Evolutionary conservation across 2,329 filamentous ascomycete genomes (phyloP).

Genomic region (Colletotrichum neosansevieriae): DNA sequence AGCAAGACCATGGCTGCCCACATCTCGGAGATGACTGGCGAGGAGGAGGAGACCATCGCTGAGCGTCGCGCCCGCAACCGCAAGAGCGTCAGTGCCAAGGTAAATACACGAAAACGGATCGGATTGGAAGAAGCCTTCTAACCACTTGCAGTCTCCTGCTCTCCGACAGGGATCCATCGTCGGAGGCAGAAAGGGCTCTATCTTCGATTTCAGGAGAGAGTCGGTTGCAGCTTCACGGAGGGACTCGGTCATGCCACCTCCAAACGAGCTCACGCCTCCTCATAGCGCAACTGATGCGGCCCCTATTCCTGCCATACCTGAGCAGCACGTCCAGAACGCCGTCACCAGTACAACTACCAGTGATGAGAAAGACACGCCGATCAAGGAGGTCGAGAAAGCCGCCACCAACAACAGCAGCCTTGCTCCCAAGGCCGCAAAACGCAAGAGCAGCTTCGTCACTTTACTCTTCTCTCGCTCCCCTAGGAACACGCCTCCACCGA

Average conservation of each 20-base stretch:
- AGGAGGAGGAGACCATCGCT: conserved; percentile 41
- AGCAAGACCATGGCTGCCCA: conserved; percentile 78
- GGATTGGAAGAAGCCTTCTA: neutral
- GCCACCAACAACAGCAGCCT: neutral
- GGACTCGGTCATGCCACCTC: conserved; percentile 12
- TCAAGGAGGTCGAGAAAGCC: conserved; percentile 32
- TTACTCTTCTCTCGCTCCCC: conserved; percentile 32
- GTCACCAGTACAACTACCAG: neutral
- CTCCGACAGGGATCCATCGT: conserved; percentile 35
- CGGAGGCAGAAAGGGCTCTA: conserved; percentile 29
- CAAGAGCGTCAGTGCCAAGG: conserved; percentile 53
- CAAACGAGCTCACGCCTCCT: conserved; percentile 34
- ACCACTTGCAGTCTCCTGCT: conserved; percentile 24
- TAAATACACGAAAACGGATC: conserved; percentile 32
- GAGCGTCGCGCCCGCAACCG: conserved; percentile 43
- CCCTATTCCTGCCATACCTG: conserved; percentile 29
- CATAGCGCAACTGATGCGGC: conserved; percentile 37
- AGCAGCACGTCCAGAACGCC: conserved; percentile 9
- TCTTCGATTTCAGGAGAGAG: conserved; percentile 36
- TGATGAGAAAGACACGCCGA: conserved; percentile 23
- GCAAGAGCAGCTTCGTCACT: conserved; percentile 35
- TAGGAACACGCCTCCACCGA: conserved; percentile 16
- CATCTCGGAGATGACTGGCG: conserved; percentile 66
- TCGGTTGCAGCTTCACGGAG: conserved; percentile 20
- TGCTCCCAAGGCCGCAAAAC: conserved; percentile 24